Evolutionary conservation across 208 protist species (phyloP).

Genomic region (Spongospora subterranea): DNA sequence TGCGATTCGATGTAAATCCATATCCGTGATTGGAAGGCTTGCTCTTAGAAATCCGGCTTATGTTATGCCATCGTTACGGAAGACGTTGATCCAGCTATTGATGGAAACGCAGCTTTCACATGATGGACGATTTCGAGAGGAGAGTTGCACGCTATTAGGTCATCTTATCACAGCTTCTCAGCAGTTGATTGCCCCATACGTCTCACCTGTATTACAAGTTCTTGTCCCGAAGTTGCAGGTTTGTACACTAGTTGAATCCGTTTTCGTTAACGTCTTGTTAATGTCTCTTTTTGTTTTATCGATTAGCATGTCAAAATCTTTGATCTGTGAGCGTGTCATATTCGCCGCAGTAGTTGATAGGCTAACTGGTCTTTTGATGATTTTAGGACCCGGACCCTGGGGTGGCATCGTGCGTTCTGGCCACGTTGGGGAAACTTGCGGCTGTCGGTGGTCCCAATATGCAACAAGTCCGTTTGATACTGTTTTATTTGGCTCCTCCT

Average conservation of each 20-base stretch:
- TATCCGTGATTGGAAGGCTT: conserved; percentile 83
- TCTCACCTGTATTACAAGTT: conserved; percentile 76
- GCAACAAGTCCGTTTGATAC: background rate
- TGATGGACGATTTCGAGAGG: conserved; percentile 76
- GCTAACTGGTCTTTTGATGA: too few relatives aligned
- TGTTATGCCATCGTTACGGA: conserved; percentile 83
- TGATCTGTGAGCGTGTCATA: too few relatives aligned
- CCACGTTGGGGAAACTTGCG: background rate
- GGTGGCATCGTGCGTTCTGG: conserved; percentile 53
- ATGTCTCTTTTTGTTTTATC: background rate
- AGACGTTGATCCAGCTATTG: conserved; percentile 83
- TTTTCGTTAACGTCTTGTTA: too few relatives aligned
- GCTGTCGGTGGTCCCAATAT: background rate
- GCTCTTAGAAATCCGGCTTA: conserved; percentile 81
- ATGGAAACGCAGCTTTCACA: conserved; percentile 73
- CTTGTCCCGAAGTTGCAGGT: conserved; percentile 65
- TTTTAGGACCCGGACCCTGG: background rate
- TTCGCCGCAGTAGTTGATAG: too few relatives aligned
- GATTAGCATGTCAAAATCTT: background rate
- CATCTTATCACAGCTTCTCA: conserved; percentile 76
- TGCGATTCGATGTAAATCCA: conserved; percentile 78
- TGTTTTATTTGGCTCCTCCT: background rate
- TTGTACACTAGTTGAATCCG: too few relatives aligned
- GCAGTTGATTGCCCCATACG: conserved; percentile 80
- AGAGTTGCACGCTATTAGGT: conserved; percentile 77